Conservation (phyloP, 306 rosid genomes). For the Gastrolobium villosum region DNA sequence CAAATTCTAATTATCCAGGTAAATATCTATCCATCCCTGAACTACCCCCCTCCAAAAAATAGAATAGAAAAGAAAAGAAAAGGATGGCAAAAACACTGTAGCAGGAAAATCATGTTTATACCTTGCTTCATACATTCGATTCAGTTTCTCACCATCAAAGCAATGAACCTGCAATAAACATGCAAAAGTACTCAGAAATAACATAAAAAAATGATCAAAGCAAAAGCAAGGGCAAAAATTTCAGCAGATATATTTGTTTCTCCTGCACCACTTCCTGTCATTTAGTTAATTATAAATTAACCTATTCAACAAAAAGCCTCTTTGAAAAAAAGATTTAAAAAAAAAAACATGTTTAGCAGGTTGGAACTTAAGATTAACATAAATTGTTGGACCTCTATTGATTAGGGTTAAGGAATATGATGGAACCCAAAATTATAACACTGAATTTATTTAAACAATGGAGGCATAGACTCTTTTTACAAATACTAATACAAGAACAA, state of each 20-base stretch:
- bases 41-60: neutral
- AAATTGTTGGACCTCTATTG: constrained; percentile 19
- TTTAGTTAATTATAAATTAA: constrained; percentile 18
- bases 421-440: too few species aligned
- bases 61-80: neutral
- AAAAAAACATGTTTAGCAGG: neutral
- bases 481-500: too few species aligned
- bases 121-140: constrained; percentile 96
- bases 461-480: too few species aligned
- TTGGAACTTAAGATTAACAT: constrained; percentile 16
- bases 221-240: constrained; percentile 38
- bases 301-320: constrained; percentile 13
- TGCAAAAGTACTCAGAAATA: constrained; percentile 20
- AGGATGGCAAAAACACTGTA: neutral
- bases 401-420: constrained; percentile 15
- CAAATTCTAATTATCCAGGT: neutral
- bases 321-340: neutral
- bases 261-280: neutral
- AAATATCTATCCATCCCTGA: neutral
- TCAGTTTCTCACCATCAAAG: constrained; percentile 75
- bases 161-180: constrained; percentile 73
- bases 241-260: constrained; percentile 9
- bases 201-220: constrained; percentile 12
- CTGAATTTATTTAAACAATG: too few species aligned
- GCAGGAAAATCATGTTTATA: constrained; percentile 37